Percentiles rank a stretch among this genome's conserved stretches.
These are phyloP conservation scores for Globisporangium megalacanthum DNA, from an alignment of 352 stramenopile genomes.

Conservation along the genomic window DNA sequence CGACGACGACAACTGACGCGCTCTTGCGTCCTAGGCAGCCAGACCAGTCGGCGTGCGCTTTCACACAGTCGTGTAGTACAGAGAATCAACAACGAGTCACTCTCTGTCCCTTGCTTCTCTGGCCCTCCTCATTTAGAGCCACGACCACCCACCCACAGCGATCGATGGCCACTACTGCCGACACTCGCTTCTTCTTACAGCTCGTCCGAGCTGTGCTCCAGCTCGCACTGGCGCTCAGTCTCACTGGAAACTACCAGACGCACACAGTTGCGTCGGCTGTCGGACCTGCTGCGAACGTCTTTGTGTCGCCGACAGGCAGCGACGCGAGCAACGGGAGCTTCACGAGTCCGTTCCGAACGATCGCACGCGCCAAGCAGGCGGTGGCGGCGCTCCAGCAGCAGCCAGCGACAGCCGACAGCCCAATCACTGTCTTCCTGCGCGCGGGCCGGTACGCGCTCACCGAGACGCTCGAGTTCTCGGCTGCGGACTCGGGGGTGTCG, in stretches of 20 bases:
- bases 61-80: too few relatives aligned
- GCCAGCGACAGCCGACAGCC: constrained; percentile 13
- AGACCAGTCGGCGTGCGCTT: too few relatives aligned
- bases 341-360: constrained; percentile 36
- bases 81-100: background rate
- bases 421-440: constrained; percentile 61
- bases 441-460: constrained; percentile 46
- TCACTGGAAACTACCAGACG: too few relatives aligned
- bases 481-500: constrained; percentile 32
- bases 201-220: background rate
- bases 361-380: constrained; percentile 39
- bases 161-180: background rate
- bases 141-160: background rate
- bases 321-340: constrained; percentile 47
- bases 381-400: constrained; percentile 24
- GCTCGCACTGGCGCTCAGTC: background rate
- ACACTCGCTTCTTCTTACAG: too few relatives aligned
- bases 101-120: background rate
- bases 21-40: background rate
- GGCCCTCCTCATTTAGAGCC: background rate
- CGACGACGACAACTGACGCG: constrained; percentile 11
- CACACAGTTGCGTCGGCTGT: background rate
- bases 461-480: constrained; percentile 46
- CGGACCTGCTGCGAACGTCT: constrained; percentile 20
- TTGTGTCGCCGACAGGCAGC: constrained; percentile 39